Base-by-base conservation (phyloP, 2,329 filamentous ascomycete species). In the Laburnicola sp. region DNA sequence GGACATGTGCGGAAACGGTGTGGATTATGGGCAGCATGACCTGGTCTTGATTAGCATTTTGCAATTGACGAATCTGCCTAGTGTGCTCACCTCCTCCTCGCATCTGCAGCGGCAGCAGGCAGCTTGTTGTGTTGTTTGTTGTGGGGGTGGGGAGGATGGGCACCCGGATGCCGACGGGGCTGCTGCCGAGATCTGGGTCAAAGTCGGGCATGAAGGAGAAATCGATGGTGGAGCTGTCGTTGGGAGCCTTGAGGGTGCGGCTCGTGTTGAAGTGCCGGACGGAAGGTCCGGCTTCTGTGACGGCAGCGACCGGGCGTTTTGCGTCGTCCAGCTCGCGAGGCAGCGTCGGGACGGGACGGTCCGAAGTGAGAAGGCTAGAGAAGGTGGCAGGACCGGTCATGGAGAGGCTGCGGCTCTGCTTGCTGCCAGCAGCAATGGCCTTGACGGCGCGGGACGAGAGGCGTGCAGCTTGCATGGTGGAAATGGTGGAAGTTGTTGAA, bases 191-290 rank as follows among this genome's bases (percentile, higher is more conserved):
- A 42, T 79, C 75, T 28, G 77, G 69, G 44, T 78, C 73, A 58
- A 78, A 74, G 47, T 75, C 75, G 27, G 84, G 84, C 58, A 86
- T 75, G 73, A 80, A 85, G 60, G 79, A 79, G 63, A 86, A 85
- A 74, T 86, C 84, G 53, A 86, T 81, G 38, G 83, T 83, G 36
- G 81, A 84, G 51, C 70, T 74, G 72, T 86, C 83, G 48, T 80
- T 77, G 56, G 81, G 75, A 27, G 80, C 72, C 66, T 85, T 84
- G 45, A 78, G 72, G 54, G 76, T 70, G 53, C 81, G 80, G 56
- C 78, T 82, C 54, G 82, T 85, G 73, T 86, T 86, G 78, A 86
- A 85, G 64, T 80, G 77, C 49, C 82, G 79, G 70, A 72, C 58
- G 45, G 69, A 57, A 50, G 60, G 65, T 48, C 56, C 60, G 4